Conservation (phyloP, 2,329 filamentous ascomycete species). For the Arthroderma uncinatum region DNA sequence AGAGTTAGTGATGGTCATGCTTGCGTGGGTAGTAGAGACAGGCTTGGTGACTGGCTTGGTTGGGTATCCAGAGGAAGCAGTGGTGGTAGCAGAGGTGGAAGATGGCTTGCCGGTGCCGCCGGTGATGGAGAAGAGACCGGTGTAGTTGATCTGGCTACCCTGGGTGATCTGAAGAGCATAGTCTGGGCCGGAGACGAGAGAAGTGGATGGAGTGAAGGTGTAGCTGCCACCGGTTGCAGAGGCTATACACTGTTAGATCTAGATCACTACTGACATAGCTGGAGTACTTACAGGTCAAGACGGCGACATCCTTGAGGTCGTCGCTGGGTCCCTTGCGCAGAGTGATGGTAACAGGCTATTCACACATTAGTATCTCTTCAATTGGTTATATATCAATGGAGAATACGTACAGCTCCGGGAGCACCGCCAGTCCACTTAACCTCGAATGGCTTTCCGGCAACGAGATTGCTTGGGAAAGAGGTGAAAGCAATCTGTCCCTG, state of each 20-base stretch:
- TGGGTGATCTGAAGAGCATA: conserved; percentile 52
- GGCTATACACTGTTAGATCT: conserved; percentile 18
- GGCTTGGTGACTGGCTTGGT: neutral
- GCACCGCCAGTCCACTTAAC: conserved; percentile 40
- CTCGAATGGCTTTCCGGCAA: conserved; percentile 39
- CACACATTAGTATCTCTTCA: conserved; percentile 13
- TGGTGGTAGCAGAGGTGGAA: conserved; percentile 1
- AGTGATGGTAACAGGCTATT: conserved; percentile 43
- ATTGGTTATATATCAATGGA: neutral
- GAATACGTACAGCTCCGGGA: conserved; percentile 18
- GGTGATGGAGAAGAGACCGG: conserved; percentile 39
- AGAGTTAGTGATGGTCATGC: neutral
- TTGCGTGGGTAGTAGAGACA: neutral
- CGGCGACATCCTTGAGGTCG: conserved; percentile 41
- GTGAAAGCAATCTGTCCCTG: conserved; percentile 42
- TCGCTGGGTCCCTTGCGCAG: conserved; percentile 43
- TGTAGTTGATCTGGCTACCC: conserved; percentile 44
- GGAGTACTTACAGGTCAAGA: conserved; percentile 30
- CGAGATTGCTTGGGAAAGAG: conserved; percentile 38
- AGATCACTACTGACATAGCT: neutral
- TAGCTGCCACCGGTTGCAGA: conserved; percentile 37
- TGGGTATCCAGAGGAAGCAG: conserved; percentile 13
- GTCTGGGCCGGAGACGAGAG: conserved; percentile 36
- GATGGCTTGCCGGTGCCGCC: conserved; percentile 23
- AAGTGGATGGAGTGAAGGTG: conserved; percentile 41